A percentile compares a stretch with the other conserved stretches of the same genome.
phyloP scores from a whole-genome alignment of 202 grass and related monocot species.

The Schoenoplectus tabernaemontani region DNA sequence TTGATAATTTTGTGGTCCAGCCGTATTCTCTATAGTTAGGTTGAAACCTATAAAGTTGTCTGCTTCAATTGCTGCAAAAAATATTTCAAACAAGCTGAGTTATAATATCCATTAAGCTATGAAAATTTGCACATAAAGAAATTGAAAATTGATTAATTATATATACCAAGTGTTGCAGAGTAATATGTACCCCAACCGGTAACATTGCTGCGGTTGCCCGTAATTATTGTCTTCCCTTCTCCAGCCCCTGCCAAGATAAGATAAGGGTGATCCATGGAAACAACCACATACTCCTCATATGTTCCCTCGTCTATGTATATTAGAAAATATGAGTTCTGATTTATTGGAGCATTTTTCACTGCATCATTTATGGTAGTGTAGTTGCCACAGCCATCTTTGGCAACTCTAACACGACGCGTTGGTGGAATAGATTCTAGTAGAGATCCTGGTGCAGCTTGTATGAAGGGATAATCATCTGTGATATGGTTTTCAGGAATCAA shows the following conservation, averaged over 20 bases:
- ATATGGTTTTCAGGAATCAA: not conserved
- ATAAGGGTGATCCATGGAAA: not conserved
- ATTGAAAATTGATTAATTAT: too few species aligned
- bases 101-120: too few species aligned
- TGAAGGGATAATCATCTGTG: not conserved
- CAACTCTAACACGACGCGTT: not conserved
- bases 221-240: slow-evolving; percentile 4
- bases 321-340: not conserved
- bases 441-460: not conserved
- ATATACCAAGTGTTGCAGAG: not conserved
- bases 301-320: not conserved
- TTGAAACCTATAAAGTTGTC: not conserved
- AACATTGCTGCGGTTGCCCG: not conserved
- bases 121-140: too few species aligned
- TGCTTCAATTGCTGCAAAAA: slow-evolving; percentile 11
- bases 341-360: not conserved
- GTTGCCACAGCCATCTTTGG: slow-evolving; percentile 5
- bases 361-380: not conserved
- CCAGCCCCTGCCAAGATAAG: slow-evolving; percentile 8
- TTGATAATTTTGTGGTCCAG: not conserved
- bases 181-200: not conserved
- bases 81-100: too few species aligned
- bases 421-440: not conserved
- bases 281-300: not conserved
- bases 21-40: slow-evolving; percentile 7